Base-by-base conservation (phyloP, 768 basidiomycete species). In the Amanita molliuscula region DNA sequence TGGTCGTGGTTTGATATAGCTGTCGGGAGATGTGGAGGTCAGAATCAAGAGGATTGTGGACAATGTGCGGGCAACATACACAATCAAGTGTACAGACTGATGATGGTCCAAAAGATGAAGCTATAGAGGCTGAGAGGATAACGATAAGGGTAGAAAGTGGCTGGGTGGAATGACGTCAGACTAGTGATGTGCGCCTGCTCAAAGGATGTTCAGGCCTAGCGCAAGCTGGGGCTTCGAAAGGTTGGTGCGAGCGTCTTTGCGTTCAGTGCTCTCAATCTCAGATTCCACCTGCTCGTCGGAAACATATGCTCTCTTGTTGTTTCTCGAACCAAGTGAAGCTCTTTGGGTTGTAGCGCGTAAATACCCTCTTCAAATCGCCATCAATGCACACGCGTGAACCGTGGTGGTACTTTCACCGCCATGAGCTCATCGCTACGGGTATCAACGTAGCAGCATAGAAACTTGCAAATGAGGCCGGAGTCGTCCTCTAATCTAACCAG, bases 291-390 rank as follows among this genome's bases (percentile, higher is more conserved):
- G n/a, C n/a, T n/a, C n/a, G n/a, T n/a, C n/a, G n/a, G n/a, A n/a
- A n/a, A n/a, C n/a, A n/a, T n/a, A n/a, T n/a, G n/a, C n/a, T n/a
- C n/a, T n/a, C n/a, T n/a, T n/a, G n/a, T n/a, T n/a, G n/a, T n/a
- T n/a, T n/a, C n/a, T n/a, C n/a, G n/a, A n/a, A n/a, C n/a, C n/a
- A n/a, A n/a, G n/a, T n/a, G n/a, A n/a, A n/a, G n/a, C n/a, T n/a
- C n/a, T n/a, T 21, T 21, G 40, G 18, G 40, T 20, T 20, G 18
- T 42, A 5, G 40, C 16, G 40, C 40, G 16, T 20, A 42, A 42
- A 42, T 42, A 42, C 20, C 40, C 40, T 42, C 40, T 42, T 42
- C 40, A 42, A 42, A 42, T 42, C 20, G 40, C 40, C 40, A 42
- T 42, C 40, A 42, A 42, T 42, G 40, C 40, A 10, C 20, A 42